Percentiles rank a stretch among this genome's conserved stretches.
Conservation (phyloP, 192 early-diverging fungal genomes). For the Lobosporangium transversale region DNA sequence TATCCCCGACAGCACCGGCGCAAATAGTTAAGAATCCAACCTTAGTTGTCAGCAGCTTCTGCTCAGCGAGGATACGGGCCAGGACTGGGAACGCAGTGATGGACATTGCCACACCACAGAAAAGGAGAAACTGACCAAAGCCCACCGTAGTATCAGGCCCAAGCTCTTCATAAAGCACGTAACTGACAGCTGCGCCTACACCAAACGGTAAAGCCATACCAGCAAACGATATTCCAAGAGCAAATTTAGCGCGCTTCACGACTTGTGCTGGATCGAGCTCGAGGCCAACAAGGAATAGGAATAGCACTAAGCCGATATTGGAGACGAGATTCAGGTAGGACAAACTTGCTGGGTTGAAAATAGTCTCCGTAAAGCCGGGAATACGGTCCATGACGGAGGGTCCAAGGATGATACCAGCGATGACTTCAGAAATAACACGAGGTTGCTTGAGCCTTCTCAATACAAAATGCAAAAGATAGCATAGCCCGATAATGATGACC, state of each 20-base stretch:
- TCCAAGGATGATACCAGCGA: slow-evolving; percentile 90
- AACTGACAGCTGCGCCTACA: slow-evolving; percentile 77
- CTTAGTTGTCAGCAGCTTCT: slow-evolving; percentile 80
- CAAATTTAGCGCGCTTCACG: slow-evolving; percentile 60
- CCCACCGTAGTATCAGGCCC: slow-evolving; percentile 52
- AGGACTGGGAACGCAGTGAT: slow-evolving; percentile 97
- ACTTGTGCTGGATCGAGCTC: slow-evolving; percentile 81
- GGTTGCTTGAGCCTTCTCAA: slow-evolving; percentile 80
- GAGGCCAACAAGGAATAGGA: slow-evolving; percentile 88
- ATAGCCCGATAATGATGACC: slow-evolving; percentile 75
- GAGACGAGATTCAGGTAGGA: slow-evolving; percentile 79
- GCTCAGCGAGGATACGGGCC: slow-evolving; percentile 92
- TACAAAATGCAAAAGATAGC: slow-evolving; percentile 71
- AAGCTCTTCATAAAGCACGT: slow-evolving; percentile 71
- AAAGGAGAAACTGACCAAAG: slow-evolving; percentile 84
- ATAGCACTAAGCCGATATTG: slow-evolving; percentile 90
- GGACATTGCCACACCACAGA: slow-evolving; percentile 90
- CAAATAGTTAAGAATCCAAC: slow-evolving; percentile 89
- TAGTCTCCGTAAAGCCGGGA: slow-evolving; percentile 67
- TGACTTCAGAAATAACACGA: slow-evolving; percentile 89
- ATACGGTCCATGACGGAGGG: slow-evolving; percentile 85
- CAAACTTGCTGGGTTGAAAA: slow-evolving; percentile 80
- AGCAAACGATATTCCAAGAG: slow-evolving; percentile 73
- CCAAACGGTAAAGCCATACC: slow-evolving; percentile 89
- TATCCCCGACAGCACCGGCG: slow-evolving; percentile 88